Evolutionary conservation across 768 basidiomycete species (phyloP).

Genomic region (Phlegmacium glaucopus): DNA sequence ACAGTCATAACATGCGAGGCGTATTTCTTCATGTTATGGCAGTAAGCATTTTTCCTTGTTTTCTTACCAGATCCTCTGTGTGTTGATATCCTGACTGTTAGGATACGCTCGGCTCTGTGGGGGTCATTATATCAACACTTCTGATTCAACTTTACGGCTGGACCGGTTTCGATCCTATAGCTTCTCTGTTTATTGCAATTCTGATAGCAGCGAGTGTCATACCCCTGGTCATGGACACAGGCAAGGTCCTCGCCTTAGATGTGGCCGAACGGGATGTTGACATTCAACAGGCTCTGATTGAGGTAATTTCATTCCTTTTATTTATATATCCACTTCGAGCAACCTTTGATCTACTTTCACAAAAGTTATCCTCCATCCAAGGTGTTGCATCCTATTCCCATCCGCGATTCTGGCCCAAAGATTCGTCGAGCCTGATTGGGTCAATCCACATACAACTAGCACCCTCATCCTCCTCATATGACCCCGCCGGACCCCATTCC

Average conservation of each 20-base stretch:
- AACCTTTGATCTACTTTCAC: slow-evolving; percentile 13
- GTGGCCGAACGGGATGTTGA: slow-evolving; percentile 57
- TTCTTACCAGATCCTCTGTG: neutral
- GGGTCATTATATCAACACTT: slow-evolving; percentile 95
- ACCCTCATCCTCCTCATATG: slow-evolving; percentile 51
- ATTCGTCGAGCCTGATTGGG: slow-evolving; percentile 79
- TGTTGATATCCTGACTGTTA: slow-evolving; percentile 20
- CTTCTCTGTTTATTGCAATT: slow-evolving; percentile 92
- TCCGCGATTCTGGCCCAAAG: slow-evolving; percentile 96
- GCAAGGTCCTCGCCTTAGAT: slow-evolving; percentile 83
- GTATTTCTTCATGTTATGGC: slow-evolving; percentile 98
- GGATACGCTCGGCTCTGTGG: slow-evolving; percentile 96
- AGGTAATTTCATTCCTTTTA: slow-evolving; percentile 42
- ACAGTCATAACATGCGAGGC: slow-evolving; percentile 98
- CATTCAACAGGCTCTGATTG: slow-evolving; percentile 57
- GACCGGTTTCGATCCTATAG: slow-evolving; percentile 99
- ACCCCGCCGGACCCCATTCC: slow-evolving; percentile 53
- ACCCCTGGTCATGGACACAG: slow-evolving; percentile 93
- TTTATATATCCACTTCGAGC: neutral
- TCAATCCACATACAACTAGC: slow-evolving; percentile 90
- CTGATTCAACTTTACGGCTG: slow-evolving; percentile 96
- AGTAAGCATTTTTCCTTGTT: slow-evolving; percentile 38
- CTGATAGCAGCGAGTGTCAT: slow-evolving; percentile 95
- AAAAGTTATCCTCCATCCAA: slow-evolving; percentile 68
- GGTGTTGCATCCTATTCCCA: slow-evolving; percentile 79